These are phyloP conservation scores for Ligustrum vulgare DNA, from an alignment of 257 asterid species.

Conservation along the genomic window DNA sequence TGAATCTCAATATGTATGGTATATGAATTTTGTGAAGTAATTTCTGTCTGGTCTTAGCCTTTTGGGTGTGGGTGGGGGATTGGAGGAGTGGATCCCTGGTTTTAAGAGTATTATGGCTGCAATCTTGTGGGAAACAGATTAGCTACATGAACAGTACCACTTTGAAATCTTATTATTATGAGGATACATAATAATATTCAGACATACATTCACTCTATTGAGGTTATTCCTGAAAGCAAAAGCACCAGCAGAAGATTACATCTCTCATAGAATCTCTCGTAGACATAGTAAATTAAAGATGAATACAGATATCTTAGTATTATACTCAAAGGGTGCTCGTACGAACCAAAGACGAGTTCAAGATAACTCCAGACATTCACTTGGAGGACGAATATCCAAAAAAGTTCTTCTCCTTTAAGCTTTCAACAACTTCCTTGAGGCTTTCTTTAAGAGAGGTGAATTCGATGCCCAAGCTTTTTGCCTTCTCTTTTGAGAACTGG, in stretches of 20 bases:
- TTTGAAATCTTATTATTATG: neutral
- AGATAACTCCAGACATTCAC: conserved; percentile 12
- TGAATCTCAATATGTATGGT: no score
- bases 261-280: no score
- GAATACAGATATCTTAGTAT: neutral
- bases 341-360: neutral
- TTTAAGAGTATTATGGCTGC: no score
- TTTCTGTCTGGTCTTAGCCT: no score
- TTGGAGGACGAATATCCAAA: conserved; percentile 29
- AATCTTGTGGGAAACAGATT: no score
- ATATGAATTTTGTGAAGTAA: no score
- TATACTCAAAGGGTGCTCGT: neutral
- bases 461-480: conserved; percentile 53
- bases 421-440: conserved; percentile 64
- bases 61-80: no score
- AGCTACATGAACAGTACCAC: neutral
- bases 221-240: neutral
- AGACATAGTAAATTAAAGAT: neutral
- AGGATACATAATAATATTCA: neutral
- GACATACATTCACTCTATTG: neutral
- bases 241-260: neutral
- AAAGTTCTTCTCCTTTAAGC: conserved; percentile 62
- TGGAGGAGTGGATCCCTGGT: no score
- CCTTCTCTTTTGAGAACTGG: conserved; percentile 64
- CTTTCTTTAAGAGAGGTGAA: conserved; percentile 64